Conservation (phyloP, 495 filamentous ascomycete genomes). For the Penicillium waksmanii region DNA sequence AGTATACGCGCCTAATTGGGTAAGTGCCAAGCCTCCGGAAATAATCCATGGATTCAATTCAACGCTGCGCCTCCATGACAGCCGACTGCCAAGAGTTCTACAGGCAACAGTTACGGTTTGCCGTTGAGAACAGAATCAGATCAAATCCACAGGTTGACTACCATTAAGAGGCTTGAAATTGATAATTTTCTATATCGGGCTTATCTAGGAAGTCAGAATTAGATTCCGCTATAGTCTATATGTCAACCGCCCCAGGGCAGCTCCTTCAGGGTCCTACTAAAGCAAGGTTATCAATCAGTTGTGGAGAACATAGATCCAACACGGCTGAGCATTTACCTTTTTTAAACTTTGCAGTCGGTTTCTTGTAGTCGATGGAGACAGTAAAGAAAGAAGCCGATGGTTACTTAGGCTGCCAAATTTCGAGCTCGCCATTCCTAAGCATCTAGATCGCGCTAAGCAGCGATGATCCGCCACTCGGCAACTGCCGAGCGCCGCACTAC, state of each 20-base stretch:
- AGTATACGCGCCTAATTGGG: background rate
- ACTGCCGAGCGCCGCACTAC: constrained; percentile 1
- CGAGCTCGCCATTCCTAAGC: background rate
- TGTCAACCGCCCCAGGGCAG: background rate
- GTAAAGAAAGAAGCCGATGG: background rate
- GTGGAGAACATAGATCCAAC: background rate
- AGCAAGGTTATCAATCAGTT: background rate
- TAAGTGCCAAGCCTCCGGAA: background rate
- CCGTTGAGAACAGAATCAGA: background rate
- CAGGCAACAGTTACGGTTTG: background rate
- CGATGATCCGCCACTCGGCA: background rate
- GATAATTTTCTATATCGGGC: too few species aligned
- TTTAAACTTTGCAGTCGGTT: background rate
- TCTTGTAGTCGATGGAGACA: background rate
- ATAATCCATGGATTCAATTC: background rate
- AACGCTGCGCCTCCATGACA: constrained; percentile 1
- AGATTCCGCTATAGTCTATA: too few species aligned
- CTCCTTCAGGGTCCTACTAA: background rate
- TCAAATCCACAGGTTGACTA: background rate
- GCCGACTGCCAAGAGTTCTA: background rate
- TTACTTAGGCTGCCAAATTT: constrained; percentile 2
- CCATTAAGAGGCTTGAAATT: background rate
- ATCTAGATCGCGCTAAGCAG: background rate
- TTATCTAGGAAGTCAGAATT: too few species aligned
- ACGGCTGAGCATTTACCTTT: background rate